Base-by-base conservation (phyloP, 352 stramenopile genomes). In the Phytopythium helicoides region DNA sequence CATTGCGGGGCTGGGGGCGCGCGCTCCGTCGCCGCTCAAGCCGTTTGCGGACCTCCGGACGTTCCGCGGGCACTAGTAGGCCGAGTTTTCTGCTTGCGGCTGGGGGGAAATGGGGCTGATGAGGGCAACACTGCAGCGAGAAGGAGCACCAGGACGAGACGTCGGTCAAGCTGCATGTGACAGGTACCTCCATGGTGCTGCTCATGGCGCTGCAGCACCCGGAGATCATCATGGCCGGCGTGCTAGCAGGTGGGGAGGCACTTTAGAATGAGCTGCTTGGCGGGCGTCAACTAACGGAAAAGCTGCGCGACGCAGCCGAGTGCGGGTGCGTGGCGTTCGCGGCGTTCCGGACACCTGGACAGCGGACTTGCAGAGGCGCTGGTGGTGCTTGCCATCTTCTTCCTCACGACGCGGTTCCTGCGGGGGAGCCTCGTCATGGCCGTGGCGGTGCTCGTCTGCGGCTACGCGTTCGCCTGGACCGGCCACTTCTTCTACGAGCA, bases 401-500 rank as follows among this genome's bases (percentile, higher is more conserved):
- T 82, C 11, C 6, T 33, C 10, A 58, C 57, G 26, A 71, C 62
- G 60, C 57, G 62, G 15, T 73, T 73, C 46, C 54, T 82, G 8
- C 58, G 60, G 7, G 68, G 69, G 36, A 70, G 58, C 39, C 25
- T 52, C 10, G 35, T 19, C 19, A 34, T 45, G 5, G 72, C 60
- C 12, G 14, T 67, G 16, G 22, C 50, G 12, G 48, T 63, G 25
- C 38, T 72, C 3, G 16, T 76, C 42, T 56, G 71, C 38, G 74
- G 73, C 36, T 89, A 87, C 40, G 52, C 53, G n/a, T 89, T 83
- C 40, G 76, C 79, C 28, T 87, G 76, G 76, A 60, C 62, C 16
- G 79, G 79, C 23, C 79, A 89, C 42, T 86, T 88, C 23, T 75
- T 79, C 52, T 85, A 74, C 44, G 79, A 89, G 47, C 46, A 59